Percentiles rank a stretch among this genome's conserved stretches.
Evolutionary conservation across 1,284 basidiomycete genomes (phyloP).

Genomic region (Hymenochaete sp.): DNA sequence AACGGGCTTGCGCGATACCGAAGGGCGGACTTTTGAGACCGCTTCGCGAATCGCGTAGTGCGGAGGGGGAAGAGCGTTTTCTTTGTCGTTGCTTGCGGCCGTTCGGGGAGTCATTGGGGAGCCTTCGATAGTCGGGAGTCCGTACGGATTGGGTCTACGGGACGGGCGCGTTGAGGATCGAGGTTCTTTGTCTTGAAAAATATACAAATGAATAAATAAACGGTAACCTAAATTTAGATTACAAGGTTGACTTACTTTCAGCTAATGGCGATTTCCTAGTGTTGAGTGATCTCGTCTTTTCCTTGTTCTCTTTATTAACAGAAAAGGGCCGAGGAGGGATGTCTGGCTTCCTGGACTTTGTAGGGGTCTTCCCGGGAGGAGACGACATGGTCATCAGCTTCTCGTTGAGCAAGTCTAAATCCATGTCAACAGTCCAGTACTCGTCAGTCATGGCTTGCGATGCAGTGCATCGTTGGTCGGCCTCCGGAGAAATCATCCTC

Average conservation of each 20-base stretch:
- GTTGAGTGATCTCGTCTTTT: background rate
- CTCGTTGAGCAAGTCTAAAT: background rate
- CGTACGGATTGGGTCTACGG: conserved; percentile 1
- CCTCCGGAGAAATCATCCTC: conserved; percentile 71
- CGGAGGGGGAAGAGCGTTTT: conserved; percentile 1
- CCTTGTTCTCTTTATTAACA: too few species aligned
- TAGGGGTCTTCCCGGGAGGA: conserved; percentile 4
- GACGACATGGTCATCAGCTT: conserved; percentile 5
- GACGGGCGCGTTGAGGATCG: conserved; percentile 4
- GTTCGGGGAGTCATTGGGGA: conserved; percentile 9
- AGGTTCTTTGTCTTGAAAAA: conserved; percentile 1
- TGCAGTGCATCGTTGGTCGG: conserved; percentile 62
- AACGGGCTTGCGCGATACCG: conserved; percentile 15
- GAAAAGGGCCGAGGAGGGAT: background rate
- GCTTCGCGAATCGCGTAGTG: too few species aligned
- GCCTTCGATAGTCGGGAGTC: conserved; percentile 11
- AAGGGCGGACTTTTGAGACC: background rate
- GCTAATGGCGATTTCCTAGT: background rate
- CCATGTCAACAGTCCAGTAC: conserved; percentile 45
- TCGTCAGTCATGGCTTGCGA: conserved; percentile 53
- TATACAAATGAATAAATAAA: background rate
- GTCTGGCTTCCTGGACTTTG: conserved; percentile 2
- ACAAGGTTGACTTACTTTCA: conserved; percentile 4
- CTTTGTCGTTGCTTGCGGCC: conserved; percentile 2
- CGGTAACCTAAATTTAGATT: background rate